Percentiles rank a stretch among this genome's conserved stretches.
phyloP scores from a whole-genome alignment of 2,329 filamentous ascomycete species.

The Fusarium sp. region DNA sequence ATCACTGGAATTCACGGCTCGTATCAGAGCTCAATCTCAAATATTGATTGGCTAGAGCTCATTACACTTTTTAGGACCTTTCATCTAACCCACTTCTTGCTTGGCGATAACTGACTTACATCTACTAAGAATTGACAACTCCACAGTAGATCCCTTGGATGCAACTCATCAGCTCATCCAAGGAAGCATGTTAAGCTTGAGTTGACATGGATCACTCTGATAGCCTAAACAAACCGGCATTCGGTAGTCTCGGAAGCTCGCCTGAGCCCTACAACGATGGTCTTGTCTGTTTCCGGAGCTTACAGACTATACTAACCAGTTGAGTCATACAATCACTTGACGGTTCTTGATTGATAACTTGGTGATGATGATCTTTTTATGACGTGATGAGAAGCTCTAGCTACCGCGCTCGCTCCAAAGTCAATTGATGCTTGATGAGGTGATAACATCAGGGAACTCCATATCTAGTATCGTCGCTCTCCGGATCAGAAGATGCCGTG shows the following conservation, averaged over 20 bases:
- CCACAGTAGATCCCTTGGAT: background rate
- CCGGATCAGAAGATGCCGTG: background rate
- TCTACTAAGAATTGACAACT: background rate
- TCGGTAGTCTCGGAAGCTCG: background rate
- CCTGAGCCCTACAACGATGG: background rate
- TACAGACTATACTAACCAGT: background rate
- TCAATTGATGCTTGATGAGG: background rate
- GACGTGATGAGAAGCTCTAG: background rate
- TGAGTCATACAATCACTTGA: background rate
- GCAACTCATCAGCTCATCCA: background rate
- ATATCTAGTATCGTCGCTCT: background rate
- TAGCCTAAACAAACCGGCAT: background rate
- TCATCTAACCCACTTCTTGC: background rate
- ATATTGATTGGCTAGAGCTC: background rate
- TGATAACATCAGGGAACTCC: background rate
- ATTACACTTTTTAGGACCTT: background rate
- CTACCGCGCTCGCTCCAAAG: background rate
- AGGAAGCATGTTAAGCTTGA: background rate
- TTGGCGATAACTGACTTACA: background rate
- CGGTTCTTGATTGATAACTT: background rate
- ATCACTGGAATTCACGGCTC: background rate
- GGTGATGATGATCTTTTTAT: background rate
- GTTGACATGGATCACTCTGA: background rate
- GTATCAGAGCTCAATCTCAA: rapidly evolving
- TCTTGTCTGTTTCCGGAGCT: background rate